Evolutionary conservation across 139 green algal species (phyloP), one percentile per base, ranked within the genome.

Genomic region (Microglena sp.): DNA sequence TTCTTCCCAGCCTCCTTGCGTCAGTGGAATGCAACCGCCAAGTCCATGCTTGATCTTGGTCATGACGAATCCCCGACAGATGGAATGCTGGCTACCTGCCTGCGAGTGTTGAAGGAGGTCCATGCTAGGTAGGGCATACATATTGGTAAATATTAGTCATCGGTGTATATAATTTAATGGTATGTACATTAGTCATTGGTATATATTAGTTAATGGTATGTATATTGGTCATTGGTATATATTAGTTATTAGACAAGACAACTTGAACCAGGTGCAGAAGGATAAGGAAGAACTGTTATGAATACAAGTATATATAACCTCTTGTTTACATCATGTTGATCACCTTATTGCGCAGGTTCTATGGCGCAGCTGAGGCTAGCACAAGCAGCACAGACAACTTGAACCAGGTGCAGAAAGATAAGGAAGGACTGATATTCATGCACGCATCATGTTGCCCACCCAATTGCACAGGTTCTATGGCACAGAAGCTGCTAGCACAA

Each of bases 1-100:
- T 97, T 84, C 77, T 97, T 96, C 70, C 90, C 85, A 2, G 72
- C 73, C 22, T 80, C 64, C 50, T 29, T 74, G 3, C 62, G 62
- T 6, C 61, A 70, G 11, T 84, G 72, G 45, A 44, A 66, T 21
- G 58, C 53, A 46, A 71, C 50, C 5, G 74, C 67, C 1, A 50
- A 55, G 24, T 78, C 70, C 1, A 65, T 90, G 60, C 45, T 93
- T 44, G 82, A 91, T 63, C 30, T 56, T 15, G 57, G 72, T 21
- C 30, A 33, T 24, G 89, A 93, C 44, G 89, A 95, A 70, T 69
- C 65, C 44, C 35, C 43, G 2, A 64, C 65, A 4, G 45, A 31
- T 2, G 85, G 82, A 1, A 63, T 75, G 28, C 77, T 95, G 21
- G 60, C 64, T 0, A 73, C 60, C n/a, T 64, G 77, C 22, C 56